Conservation (phyloP, 2,329 filamentous ascomycete genomes). For the Camillea tinctor region DNA sequence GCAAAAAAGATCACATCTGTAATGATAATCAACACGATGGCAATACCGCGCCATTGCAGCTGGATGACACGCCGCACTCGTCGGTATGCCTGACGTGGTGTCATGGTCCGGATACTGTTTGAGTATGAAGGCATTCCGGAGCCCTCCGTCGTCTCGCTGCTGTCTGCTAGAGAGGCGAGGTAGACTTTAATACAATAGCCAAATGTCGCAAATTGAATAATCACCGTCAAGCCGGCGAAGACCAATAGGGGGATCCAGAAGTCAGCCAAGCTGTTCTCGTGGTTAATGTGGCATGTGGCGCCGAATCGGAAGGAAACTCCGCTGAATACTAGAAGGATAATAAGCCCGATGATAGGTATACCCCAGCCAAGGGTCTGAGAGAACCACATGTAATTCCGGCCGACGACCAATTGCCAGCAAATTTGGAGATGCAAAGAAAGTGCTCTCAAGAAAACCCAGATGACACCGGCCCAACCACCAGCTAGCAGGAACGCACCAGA, state of each 20-base stretch:
- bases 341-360: constrained; percentile 72
- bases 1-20: constrained; percentile 93
- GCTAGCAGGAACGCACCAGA: constrained; percentile 84
- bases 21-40: constrained; percentile 85
- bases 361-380: constrained; percentile 82
- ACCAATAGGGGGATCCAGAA: constrained; percentile 84
- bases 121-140: constrained; percentile 74
- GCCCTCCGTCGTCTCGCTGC: constrained; percentile 65
- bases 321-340: constrained; percentile 76
- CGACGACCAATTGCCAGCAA: constrained; percentile 92
- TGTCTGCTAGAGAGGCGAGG: constrained; percentile 76
- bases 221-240: constrained; percentile 61
- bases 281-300: constrained; percentile 90
- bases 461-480: constrained; percentile 78
- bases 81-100: constrained; percentile 83
- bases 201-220: constrained; percentile 69
- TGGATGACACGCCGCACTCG: constrained; percentile 82
- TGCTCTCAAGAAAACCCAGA: constrained; percentile 90
- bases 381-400: constrained; percentile 83
- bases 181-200: constrained; percentile 95
- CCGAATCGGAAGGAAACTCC: constrained; percentile 95
- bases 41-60: constrained; percentile 92
- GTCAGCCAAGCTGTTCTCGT: constrained; percentile 74
- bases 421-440: constrained; percentile 95
- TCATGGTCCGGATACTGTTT: constrained; percentile 72